Conservation (phyloP, 768 basidiomycete genomes). For the Leccinellum luteum region DNA sequence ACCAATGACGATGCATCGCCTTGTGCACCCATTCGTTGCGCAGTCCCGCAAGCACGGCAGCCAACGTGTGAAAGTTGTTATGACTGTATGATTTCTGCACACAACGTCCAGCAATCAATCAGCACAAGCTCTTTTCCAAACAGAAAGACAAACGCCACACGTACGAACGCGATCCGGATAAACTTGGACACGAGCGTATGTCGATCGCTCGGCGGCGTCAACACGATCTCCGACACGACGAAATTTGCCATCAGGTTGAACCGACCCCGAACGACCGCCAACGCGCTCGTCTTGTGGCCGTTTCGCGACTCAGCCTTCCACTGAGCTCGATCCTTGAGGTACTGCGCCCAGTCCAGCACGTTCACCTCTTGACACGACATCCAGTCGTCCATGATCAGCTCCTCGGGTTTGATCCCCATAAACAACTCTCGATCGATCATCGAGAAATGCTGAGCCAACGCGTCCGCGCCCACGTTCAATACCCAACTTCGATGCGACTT, state of each 20-base stretch:
- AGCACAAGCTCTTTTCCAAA: background rate
- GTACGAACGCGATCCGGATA: slow-evolving; percentile 81
- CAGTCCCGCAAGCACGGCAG: slow-evolving; percentile 77
- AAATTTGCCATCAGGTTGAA: slow-evolving; percentile 87
- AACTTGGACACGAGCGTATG: slow-evolving; percentile 70
- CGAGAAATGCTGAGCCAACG: slow-evolving; percentile 73
- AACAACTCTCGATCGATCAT: slow-evolving; percentile 90
- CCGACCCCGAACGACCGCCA: slow-evolving; percentile 72
- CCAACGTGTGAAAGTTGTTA: slow-evolving; percentile 75
- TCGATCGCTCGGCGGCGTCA: slow-evolving; percentile 67
- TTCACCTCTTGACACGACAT: slow-evolving; percentile 58
- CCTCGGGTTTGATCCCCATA: slow-evolving; percentile 82
- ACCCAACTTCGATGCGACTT: slow-evolving; percentile 72
- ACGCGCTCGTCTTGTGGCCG: slow-evolving; percentile 62
- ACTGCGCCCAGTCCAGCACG: slow-evolving; percentile 81
- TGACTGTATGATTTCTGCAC: slow-evolving; percentile 74
- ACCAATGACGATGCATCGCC: slow-evolving; percentile 68
- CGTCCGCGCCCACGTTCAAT: slow-evolving; percentile 55
- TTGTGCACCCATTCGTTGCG: slow-evolving; percentile 64
- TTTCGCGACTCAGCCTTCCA: slow-evolving; percentile 62
- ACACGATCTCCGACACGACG: slow-evolving; percentile 73
- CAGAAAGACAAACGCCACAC: slow-evolving; percentile 20
- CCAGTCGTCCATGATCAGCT: slow-evolving; percentile 77
- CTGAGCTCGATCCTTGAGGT: slow-evolving; percentile 69
- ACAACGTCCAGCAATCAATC: background rate